Evolutionary conservation across 257 asterid genomes (phyloP), one percentile per base, ranked within the genome.

Genomic region (Echium plantagineum): DNA sequence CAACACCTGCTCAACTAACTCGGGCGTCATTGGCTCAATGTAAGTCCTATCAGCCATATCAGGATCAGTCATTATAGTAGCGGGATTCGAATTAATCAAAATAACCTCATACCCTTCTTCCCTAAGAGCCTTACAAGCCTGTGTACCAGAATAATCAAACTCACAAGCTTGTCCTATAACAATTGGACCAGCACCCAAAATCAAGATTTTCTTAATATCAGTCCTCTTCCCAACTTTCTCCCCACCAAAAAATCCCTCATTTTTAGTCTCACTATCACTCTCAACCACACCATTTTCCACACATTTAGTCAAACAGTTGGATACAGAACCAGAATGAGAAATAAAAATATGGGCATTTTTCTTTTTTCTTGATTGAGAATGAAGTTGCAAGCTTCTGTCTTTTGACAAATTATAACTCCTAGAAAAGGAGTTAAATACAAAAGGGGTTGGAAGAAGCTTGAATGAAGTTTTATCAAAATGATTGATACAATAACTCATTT

Each of bases 121-220:
- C 52, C 77, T 93, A 18, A 89, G 96, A 7, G 97, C 97, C 65
- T 86, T 89, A 74, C 99, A 93, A 53, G 99, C 99, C 66, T 93
- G 97, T 10, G 97, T 93, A 6, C 99, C 99, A 0, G 97, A 93
- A 65, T 93, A 93, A 83, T 89, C 96, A 15, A 89, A 93, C 83
- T 89, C 99, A 9, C 97, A 93, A 28, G 99, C 96, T 95, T 89
- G 97, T 30, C 96, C 99, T 12, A 93, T 93, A 59, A 93, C 97
- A 57, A 93, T 89, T 8, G 99, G 99, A 59, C 97, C 97, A 0
- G 96, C 97, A 32, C 97, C 99, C 31, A 93, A 55, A n/a, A 93
- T 86, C 83, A 93, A 66, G 62, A 93, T 93, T 83, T 75, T 89
- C 77, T 86, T 93, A 16, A 93, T 84, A 70, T 93, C 96, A 2